Base-by-base conservation (phyloP, 2,329 filamentous ascomycete species). In the Hymenoscyphus salicellus region DNA sequence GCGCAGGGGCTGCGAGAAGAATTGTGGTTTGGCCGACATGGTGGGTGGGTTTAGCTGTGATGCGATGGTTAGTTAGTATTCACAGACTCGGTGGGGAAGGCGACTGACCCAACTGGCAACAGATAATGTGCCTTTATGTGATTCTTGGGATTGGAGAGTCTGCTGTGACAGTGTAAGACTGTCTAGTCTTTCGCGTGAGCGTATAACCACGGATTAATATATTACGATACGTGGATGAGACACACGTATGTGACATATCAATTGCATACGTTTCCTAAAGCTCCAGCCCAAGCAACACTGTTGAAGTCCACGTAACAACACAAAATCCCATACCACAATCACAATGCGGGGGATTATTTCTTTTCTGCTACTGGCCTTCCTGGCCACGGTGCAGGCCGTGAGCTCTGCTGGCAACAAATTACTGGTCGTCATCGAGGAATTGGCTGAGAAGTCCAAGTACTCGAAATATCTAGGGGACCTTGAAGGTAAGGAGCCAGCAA, bases 371-470 rank as follows among this genome's bases (percentile, higher is more conserved):
- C 80, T 93, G 73, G 82, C 86, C 69, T 82, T 91, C 68, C 80
- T 86, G 68, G 84, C 88, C 74, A 81, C 87, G 64, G 90, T 86
- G 71, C 85, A 89, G 77, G 93, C 93, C 64, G 80, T 90, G 74
- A 97, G 93, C 81, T 89, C 88, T 68, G 84, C 87, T 58, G 95
- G 94, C 66, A 86, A 85, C 78, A 86, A 92, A 75, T 79, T 98
- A 78, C 83, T 99, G 74, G 93, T 96, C 66, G 85, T 99, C 65
- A 79, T 97, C 61, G 94, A 98, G 74, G 90, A 96, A 72, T 83
- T 87, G 68, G 84, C 86, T 52, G 92, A 97, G 75, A 92, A 93
- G 83, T 85, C 85, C 72, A 85, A 85, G 71, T 99, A 97, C 79
- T 91, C 90, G 65, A 89, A 88, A 73, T 94, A 98, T 77, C 82